phyloP scores from a whole-genome alignment of 2,329 filamentous ascomycete species.

The Lachnellula occidentalis region DNA sequence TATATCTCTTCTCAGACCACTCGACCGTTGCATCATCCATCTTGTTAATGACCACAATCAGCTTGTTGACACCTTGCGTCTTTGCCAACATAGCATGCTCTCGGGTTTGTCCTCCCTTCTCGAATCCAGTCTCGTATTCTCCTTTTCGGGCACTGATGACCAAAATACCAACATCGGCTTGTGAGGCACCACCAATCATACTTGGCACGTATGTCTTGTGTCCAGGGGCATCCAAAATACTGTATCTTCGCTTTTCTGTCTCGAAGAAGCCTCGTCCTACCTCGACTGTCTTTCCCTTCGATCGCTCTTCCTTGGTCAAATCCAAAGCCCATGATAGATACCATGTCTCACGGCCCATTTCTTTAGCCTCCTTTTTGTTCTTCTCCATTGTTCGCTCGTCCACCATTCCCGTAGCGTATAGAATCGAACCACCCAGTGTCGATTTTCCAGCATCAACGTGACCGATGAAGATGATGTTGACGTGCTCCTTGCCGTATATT shows the following conservation, averaged over 20 bases:
- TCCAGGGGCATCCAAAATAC: slow-evolving; percentile 91
- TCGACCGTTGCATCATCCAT: slow-evolving; percentile 98
- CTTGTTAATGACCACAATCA: slow-evolving; percentile 95
- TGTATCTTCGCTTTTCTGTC: slow-evolving; percentile 93
- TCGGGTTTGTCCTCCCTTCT: slow-evolving; percentile 91
- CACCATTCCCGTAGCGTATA: slow-evolving; percentile 97
- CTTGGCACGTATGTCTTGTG: slow-evolving; percentile 98
- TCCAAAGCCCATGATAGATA: slow-evolving; percentile 98
- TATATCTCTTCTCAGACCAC: slow-evolving; percentile 89
- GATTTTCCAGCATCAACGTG: slow-evolving; percentile 99
- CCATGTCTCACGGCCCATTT: slow-evolving; percentile 94
- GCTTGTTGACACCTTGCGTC: slow-evolving; percentile 96
- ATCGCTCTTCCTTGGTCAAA: slow-evolving; percentile 90
- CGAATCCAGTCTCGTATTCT: slow-evolving; percentile 98
- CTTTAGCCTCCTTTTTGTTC: slow-evolving; percentile 95
- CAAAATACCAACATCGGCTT: slow-evolving; percentile 89
- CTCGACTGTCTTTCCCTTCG: slow-evolving; percentile 97
- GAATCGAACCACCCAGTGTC: slow-evolving; percentile 86
- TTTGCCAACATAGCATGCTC: slow-evolving; percentile 98
- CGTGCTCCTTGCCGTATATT: slow-evolving; percentile 87
- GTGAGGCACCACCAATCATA: slow-evolving; percentile 95
- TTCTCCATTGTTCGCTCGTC: slow-evolving; percentile 98
- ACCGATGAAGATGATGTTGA: slow-evolving; percentile 97
- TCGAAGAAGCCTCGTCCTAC: slow-evolving; percentile 95
- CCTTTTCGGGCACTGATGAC: slow-evolving; percentile 96